Conservation (phyloP, 257 asterid genomes). For the Scutellaria barbata region DNA sequence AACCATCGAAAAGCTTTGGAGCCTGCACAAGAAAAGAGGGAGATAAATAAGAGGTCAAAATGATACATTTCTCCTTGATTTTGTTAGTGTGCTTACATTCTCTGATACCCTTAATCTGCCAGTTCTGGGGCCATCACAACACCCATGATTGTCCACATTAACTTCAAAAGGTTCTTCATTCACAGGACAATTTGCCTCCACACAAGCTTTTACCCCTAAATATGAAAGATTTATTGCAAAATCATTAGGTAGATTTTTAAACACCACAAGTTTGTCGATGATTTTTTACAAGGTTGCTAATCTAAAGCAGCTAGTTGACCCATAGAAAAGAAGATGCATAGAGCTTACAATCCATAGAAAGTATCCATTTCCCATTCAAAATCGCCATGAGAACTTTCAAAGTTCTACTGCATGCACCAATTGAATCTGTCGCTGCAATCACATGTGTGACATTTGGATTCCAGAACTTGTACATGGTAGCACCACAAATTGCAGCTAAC, state of each 20-base stretch:
- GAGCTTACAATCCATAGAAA: conserved; percentile 78
- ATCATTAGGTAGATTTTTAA: conserved; percentile 24
- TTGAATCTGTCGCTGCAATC: conserved; percentile 75
- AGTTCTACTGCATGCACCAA: conserved; percentile 86
- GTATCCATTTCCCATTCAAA: conserved; percentile 82
- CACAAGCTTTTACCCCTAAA: conserved; percentile 82
- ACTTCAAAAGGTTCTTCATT: conserved; percentile 82
- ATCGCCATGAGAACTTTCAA: conserved; percentile 90
- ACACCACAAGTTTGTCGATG: background rate
- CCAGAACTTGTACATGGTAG: conserved; percentile 72
- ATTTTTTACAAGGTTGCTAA: background rate
- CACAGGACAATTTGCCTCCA: conserved; percentile 56
- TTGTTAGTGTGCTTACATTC: conserved; percentile 51
- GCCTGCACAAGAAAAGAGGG: conserved; percentile 48
- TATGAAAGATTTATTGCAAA: conserved; percentile 21
- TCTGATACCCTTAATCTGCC: conserved; percentile 69
- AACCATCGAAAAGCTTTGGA: conserved; percentile 71
- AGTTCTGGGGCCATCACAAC: conserved; percentile 69
- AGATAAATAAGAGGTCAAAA: background rate
- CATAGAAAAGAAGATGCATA: conserved; percentile 3
- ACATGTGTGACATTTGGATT: conserved; percentile 81
- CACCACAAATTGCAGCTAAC: conserved; percentile 68
- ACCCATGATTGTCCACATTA: conserved; percentile 78
- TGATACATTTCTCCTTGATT: background rate
- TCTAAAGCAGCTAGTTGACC: background rate